phyloP scores from a whole-genome alignment of 2,329 filamentous ascomycete genomes.

The Fusarium bulbicola region DNA sequence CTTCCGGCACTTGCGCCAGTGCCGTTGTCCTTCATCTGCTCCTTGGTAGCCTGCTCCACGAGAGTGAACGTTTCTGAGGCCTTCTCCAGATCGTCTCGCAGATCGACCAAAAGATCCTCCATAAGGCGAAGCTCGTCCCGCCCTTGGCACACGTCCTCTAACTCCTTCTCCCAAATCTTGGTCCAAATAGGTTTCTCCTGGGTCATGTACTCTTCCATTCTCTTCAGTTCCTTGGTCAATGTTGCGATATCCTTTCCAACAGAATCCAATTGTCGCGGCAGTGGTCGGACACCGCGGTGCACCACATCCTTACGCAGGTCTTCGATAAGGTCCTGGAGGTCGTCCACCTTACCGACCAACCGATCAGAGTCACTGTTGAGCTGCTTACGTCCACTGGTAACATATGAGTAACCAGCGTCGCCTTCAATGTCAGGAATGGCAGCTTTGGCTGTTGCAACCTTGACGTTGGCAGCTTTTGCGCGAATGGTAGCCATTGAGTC shows the following conservation, averaged over 20 bases:
- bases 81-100: slow-evolving; percentile 95
- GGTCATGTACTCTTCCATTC: slow-evolving; percentile 91
- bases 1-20: slow-evolving; percentile 60
- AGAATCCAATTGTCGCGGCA: slow-evolving; percentile 87
- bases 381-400: slow-evolving; percentile 86
- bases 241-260: slow-evolving; percentile 88
- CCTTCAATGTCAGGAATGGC: slow-evolving; percentile 76
- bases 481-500: slow-evolving; percentile 86
- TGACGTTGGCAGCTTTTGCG: slow-evolving; percentile 82
- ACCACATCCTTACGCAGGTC: slow-evolving; percentile 98
- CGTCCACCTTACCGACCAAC: slow-evolving; percentile 91
- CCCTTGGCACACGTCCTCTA: slow-evolving; percentile 95
- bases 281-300: slow-evolving; percentile 86
- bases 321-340: slow-evolving; percentile 96
- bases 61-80: slow-evolving; percentile 91
- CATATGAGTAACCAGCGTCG: slow-evolving; percentile 84
- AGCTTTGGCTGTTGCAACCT: slow-evolving; percentile 76
- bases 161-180: slow-evolving; percentile 98
- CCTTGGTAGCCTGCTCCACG: slow-evolving; percentile 97
- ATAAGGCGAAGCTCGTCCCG: slow-evolving; percentile 94
- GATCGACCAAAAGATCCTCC: slow-evolving; percentile 91
- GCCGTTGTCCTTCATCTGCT: slow-evolving; percentile 84
- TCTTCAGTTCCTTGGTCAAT: slow-evolving; percentile 87
- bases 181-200: slow-evolving; percentile 97
- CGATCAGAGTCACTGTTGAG: slow-evolving; percentile 88